These are phyloP conservation scores for Xylaria digitata DNA, from an alignment of 2,329 filamentous ascomycete genomes.

Conservation along the genomic window DNA sequence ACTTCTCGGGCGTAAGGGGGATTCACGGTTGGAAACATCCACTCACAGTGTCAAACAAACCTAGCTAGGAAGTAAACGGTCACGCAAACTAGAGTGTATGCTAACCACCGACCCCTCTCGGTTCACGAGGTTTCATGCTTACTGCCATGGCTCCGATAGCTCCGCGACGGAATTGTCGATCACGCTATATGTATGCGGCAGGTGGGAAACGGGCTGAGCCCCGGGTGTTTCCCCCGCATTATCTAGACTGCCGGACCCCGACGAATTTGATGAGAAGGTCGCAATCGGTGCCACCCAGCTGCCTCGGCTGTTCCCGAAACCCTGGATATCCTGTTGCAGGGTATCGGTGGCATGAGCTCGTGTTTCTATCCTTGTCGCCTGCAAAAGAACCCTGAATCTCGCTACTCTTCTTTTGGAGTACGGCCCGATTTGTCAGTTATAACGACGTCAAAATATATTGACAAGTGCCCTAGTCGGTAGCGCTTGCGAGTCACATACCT, in stretches of 20 bases:
- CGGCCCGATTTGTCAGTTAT: too few relatives aligned
- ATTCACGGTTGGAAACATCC: background rate
- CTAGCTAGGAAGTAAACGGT: too few relatives aligned
- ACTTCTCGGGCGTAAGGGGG: background rate
- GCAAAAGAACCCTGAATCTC: too few relatives aligned
- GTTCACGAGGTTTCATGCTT: background rate
- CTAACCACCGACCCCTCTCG: too few relatives aligned
- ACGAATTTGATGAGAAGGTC: background rate
- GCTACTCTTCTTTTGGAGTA: too few relatives aligned
- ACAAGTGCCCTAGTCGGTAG: too few relatives aligned
- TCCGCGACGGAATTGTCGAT: background rate
- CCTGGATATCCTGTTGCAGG: background rate
- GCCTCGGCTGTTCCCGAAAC: background rate
- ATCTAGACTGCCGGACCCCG: background rate
- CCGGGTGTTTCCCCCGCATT: conserved; percentile 10
- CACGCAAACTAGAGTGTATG: too few relatives aligned
- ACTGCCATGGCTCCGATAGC: conserved; percentile 6
- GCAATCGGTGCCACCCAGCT: background rate
- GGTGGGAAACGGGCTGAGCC: conserved; percentile 7
- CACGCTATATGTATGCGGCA: conserved; percentile 19
- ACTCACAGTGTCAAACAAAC: background rate
- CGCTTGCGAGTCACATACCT: background rate
- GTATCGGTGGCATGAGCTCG: background rate
- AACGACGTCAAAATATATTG: background rate
- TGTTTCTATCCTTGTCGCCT: background rate